phyloP scores from a whole-genome alignment of 805 yeast genomes.

The Metschnikowia koreensis region DNA sequence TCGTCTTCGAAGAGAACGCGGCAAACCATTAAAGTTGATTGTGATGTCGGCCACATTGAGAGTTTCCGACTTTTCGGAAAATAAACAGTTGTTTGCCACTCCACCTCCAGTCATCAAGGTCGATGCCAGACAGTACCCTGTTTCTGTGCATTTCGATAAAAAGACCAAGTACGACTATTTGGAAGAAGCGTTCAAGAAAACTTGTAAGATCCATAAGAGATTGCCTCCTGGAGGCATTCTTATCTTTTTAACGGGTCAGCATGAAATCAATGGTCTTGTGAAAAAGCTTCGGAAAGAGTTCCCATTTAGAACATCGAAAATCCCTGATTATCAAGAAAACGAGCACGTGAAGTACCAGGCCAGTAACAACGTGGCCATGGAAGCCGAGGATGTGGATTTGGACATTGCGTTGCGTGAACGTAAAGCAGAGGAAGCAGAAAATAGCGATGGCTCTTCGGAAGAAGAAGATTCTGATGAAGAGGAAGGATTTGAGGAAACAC shows the following conservation, averaged over 20 bases:
- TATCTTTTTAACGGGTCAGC: slow-evolving; percentile 90
- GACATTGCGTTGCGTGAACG: slow-evolving; percentile 44
- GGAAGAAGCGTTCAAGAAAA: slow-evolving; percentile 81
- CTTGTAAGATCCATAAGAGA: slow-evolving; percentile 79
- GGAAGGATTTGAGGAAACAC: slow-evolving; percentile 68
- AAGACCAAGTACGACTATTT: slow-evolving; percentile 75
- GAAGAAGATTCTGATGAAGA: slow-evolving; percentile 56
- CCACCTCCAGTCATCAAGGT: slow-evolving; percentile 89
- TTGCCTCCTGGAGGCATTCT: slow-evolving; percentile 94
- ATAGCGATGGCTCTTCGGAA: slow-evolving; percentile 39
- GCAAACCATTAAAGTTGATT: slow-evolving; percentile 71
- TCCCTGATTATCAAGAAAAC: slow-evolving; percentile 16
- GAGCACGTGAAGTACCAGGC: slow-evolving; percentile 42
- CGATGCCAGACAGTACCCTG: slow-evolving; percentile 93
- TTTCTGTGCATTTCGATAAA: slow-evolving; percentile 83
- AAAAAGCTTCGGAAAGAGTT: slow-evolving; percentile 65
- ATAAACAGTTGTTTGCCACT: slow-evolving; percentile 56
- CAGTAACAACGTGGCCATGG: slow-evolving; percentile 65
- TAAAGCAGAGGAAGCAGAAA: slow-evolving; percentile 38
- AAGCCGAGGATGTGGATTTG: slow-evolving; percentile 86
- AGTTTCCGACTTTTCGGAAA: slow-evolving; percentile 90
- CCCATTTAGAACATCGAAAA: slow-evolving; percentile 43
- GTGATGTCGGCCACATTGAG: slow-evolving; percentile 97
- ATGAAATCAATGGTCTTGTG: slow-evolving; percentile 79
- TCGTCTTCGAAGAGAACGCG: slow-evolving; percentile 57